These are phyloP conservation scores for Paspalum notatum DNA, from an alignment of 176 grass and related monocot genomes.

Conservation along the genomic window DNA sequence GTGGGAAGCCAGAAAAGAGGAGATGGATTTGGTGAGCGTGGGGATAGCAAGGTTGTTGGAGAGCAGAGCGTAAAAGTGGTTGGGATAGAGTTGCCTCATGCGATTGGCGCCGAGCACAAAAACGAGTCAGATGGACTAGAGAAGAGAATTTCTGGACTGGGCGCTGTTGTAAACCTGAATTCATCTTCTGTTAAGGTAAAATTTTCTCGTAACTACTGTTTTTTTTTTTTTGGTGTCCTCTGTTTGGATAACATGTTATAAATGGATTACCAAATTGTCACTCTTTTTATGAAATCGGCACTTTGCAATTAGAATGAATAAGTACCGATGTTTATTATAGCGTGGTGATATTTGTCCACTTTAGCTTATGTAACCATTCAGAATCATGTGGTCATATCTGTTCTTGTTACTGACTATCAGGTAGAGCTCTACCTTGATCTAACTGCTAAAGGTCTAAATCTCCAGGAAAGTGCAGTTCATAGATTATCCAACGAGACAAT, in stretches of 20 bases:
- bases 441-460: conserved; percentile 30
- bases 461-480: conserved; percentile 51
- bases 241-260: conserved; percentile 8
- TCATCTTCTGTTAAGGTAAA: conserved; percentile 36
- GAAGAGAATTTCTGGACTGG: not conserved
- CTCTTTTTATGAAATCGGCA: not conserved
- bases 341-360: not conserved
- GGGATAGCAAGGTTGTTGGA: not conserved
- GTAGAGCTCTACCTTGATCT: conserved; percentile 7
- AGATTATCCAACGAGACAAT: conserved; percentile 33
- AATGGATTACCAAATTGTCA: not conserved
- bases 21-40: not conserved
- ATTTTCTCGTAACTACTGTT: not conserved
- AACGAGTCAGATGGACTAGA: conserved; percentile 20
- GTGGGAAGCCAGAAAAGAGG: conserved; percentile 5
- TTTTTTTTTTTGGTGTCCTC: not conserved
- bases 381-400: not conserved
- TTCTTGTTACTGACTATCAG: not conserved
- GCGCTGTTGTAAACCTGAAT: not conserved
- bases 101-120: conserved; percentile 18
- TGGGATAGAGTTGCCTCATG: not conserved
- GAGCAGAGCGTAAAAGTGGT: conserved; percentile 1
- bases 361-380: conserved; percentile 20
- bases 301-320: not conserved
- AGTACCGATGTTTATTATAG: not conserved